Base-by-base conservation (phyloP, 768 basidiomycete genomes). In the Serendipita indica region DNA sequence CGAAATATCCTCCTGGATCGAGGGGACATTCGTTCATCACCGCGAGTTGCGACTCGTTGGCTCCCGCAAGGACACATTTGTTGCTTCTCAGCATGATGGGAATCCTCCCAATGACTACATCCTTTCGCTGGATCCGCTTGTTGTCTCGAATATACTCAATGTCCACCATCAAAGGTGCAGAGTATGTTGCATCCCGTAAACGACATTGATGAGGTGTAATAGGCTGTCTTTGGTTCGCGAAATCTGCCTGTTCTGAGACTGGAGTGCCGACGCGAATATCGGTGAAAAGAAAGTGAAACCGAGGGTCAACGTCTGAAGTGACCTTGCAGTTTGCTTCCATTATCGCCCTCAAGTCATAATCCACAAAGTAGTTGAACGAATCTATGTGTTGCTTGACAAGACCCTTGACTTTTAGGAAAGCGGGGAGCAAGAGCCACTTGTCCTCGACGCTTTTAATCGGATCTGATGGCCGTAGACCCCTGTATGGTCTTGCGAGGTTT, bases 381-480 rank as follows among this genome's bases (percentile, higher is more conserved):
- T 97, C 96, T 64, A 97, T 88, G 68, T 99, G 96, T 68, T 98
- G 96, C 73, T 98, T 98, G 62, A 99, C 96, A 13, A 99, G 83
- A 60, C 96, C 96, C 67, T 99, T 99, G 62, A 96, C 89, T 72
- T 93, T 87, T 57, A 99, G 76, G 67, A 98, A 99, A 7, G 93
- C 94, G 1, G 96, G 96, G 2, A 99, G 74, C 7, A 99, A 74
- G 18, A 96, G 80, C 96, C 96, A 99, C 82, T 99, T 99, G 69
- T 99, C 96, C 93, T 96, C 85, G 16, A 98, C 83, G 39, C 73
- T 81, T 73, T 94, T 94, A 59, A 97, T 82, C 0, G 89, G 86
- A 71, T 93, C 92, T 12, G 84, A 82, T n/a, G 94, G 73, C 25
- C 81, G 82, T 57, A 90, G 68, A 7, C 89, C 87, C 62, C 81